Percentiles rank a stretch among this genome's conserved stretches.
Conservation (phyloP, 257 asterid species). For the Verbena officinalis region DNA sequence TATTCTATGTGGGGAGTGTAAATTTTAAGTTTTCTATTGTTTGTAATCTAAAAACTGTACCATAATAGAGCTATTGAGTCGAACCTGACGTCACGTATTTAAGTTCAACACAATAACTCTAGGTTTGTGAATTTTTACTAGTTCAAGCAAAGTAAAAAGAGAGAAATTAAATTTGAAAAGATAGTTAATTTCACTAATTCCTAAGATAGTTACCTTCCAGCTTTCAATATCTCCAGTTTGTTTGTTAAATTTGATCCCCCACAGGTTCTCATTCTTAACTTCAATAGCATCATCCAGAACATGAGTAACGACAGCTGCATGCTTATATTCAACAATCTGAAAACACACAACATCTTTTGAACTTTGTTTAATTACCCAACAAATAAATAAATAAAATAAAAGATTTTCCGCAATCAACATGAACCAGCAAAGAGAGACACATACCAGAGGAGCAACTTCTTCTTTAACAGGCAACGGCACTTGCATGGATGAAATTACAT, state of each 20-base stretch:
- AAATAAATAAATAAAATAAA: neutral
- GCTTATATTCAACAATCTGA: conserved; percentile 40
- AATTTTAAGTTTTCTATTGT: no score
- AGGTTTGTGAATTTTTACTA: no score
- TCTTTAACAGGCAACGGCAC: conserved; percentile 48
- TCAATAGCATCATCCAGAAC: conserved; percentile 43
- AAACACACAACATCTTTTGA: conserved; percentile 9
- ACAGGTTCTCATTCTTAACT: conserved; percentile 40
- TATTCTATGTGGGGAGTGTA: no score
- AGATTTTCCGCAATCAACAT: neutral
- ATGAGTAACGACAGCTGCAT: conserved; percentile 33
- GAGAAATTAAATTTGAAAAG: no score
- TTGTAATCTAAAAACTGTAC: no score
- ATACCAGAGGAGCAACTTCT: conserved; percentile 47
- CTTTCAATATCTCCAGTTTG: conserved; percentile 50
- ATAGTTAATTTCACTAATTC: no score
- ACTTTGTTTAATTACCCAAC: conserved; percentile 1
- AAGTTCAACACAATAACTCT: no score
- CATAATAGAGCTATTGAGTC: no score
- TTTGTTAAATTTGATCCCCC: conserved; percentile 58
- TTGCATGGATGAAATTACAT: conserved; percentile 57
- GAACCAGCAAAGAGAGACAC: conserved; percentile 17
- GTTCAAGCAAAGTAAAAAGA: no score
- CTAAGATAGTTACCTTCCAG: conserved; percentile 84
- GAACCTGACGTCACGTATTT: no score